A percentile compares a stretch with the other conserved stretches of the same genome.
These are phyloP conservation scores for Aspergillus terreus DNA, from an alignment of 2,329 filamentous ascomycete genomes.

Conservation along the genomic window DNA sequence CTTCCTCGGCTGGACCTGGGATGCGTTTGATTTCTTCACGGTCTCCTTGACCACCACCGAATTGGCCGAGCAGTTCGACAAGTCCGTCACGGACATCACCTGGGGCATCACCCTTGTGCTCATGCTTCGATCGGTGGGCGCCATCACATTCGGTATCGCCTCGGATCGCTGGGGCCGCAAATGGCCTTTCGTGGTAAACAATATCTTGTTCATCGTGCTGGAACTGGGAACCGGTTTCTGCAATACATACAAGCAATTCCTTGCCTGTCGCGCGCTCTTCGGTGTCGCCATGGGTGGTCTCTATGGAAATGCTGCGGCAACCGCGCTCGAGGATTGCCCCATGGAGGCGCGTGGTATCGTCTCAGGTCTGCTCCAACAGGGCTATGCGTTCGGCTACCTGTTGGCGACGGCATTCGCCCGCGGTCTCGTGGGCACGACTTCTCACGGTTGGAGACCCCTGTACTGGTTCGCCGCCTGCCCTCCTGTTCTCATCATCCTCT, in stretches of 20 bases:
- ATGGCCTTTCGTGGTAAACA: conserved; percentile 60
- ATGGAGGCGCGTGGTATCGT: conserved; percentile 56
- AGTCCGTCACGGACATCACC: conserved; percentile 56
- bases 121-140: conserved; percentile 60
- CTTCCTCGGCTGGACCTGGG: conserved; percentile 52
- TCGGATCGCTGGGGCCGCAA: conserved; percentile 54
- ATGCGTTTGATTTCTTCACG: conserved; percentile 61
- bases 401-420: conserved; percentile 55
- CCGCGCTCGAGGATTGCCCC: conserved; percentile 61
- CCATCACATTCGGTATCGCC: conserved; percentile 54
- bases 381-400: conserved; percentile 63
- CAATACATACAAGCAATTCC: conserved; percentile 55
- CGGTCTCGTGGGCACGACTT: conserved; percentile 61
- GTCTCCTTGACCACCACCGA: conserved; percentile 55
- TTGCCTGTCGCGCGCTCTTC: conserved; percentile 58
- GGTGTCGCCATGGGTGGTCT: conserved; percentile 63
- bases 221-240: conserved; percentile 60
- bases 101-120: conserved; percentile 57
- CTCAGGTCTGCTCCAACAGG: conserved; percentile 61
- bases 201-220: conserved; percentile 57
- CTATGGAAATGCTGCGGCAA: conserved; percentile 60
- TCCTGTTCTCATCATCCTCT: conserved; percentile 74
- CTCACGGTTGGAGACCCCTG: conserved; percentile 76
- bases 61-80: conserved; percentile 52
- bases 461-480: conserved; percentile 87